phyloP scores from a whole-genome alignment of 495 filamentous ascomycete species.

The Lophiostoma macrostomum region DNA sequence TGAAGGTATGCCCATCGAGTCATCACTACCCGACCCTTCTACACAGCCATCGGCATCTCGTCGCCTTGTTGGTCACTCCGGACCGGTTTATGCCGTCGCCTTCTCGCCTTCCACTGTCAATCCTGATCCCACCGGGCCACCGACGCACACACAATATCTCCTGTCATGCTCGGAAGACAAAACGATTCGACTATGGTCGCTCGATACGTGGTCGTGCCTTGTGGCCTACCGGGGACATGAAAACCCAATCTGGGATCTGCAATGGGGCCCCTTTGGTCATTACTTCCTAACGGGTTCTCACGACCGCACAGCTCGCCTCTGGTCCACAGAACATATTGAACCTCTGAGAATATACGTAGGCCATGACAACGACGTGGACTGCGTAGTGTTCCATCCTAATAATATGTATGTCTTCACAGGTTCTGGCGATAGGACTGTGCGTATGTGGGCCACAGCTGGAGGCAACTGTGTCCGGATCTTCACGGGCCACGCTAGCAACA shows the following conservation, averaged over 20 bases:
- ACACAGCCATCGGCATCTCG: conserved; percentile 61
- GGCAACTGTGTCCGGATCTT: conserved; percentile 87
- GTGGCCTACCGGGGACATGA: conserved; percentile 92
- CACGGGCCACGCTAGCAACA: conserved; percentile 79
- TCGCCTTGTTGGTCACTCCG: conserved; percentile 88
- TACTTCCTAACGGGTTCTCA: conserved; percentile 87
- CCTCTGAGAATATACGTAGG: conserved; percentile 86
- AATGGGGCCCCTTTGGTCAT: conserved; percentile 90
- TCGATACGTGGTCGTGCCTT: conserved; percentile 83
- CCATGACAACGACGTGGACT: conserved; percentile 84
- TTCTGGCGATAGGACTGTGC: conserved; percentile 82
- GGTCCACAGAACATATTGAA: conserved; percentile 85
- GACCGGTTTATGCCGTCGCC: conserved; percentile 80
- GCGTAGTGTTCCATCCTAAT: conserved; percentile 87
- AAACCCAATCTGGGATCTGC: conserved; percentile 79
- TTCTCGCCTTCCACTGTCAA: conserved; percentile 74
- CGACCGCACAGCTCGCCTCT: conserved; percentile 87
- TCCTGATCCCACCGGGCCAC: conserved; percentile 59
- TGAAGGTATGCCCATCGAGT: conserved; percentile 66
- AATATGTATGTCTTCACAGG: conserved; percentile 88
- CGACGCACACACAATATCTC: conserved; percentile 53
- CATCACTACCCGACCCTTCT: conserved; percentile 36
- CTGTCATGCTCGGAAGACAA: conserved; percentile 86
- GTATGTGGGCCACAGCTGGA: conserved; percentile 92
- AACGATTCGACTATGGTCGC: conserved; percentile 85